Evolutionary conservation across 805 yeast genomes (phyloP).

Genomic region (Debaryomyces castellii): DNA sequence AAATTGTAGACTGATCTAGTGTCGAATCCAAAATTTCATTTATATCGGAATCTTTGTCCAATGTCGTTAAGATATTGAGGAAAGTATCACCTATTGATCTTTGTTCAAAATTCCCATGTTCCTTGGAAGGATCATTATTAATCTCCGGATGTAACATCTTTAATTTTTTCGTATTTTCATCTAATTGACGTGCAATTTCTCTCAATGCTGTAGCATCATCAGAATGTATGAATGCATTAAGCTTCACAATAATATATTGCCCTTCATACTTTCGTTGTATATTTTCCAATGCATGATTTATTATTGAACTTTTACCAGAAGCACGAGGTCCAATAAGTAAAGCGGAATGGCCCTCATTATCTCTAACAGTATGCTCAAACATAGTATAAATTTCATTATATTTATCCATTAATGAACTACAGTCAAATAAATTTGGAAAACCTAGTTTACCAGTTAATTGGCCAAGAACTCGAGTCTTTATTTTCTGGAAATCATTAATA

Average conservation of each 20-base stretch:
- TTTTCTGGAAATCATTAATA: constrained; percentile 11
- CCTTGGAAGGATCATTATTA: constrained; percentile 9
- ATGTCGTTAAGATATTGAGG: constrained; percentile 51
- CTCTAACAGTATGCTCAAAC: constrained; percentile 62
- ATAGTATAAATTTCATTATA: constrained; percentile 54
- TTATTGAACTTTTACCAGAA: constrained; percentile 68
- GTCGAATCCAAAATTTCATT: constrained; percentile 5
- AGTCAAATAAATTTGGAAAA: constrained; percentile 15
- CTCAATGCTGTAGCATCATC: constrained; percentile 80
- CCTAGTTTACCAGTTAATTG: constrained; percentile 19
- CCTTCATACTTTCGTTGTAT: constrained; percentile 41
- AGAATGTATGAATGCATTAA: constrained; percentile 70
- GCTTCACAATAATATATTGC: constrained; percentile 59
- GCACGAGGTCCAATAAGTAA: constrained; percentile 78
- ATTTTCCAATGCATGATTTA: constrained; percentile 54
- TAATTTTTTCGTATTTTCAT: constrained; percentile 27
- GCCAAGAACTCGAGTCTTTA: constrained; percentile 15
- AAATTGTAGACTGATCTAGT: constrained; percentile 27
- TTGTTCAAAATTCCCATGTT: constrained; percentile 40
- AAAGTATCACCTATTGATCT: constrained; percentile 61
- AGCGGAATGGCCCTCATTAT: constrained; percentile 78
- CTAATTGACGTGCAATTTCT: constrained; percentile 84
- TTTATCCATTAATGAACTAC: constrained; percentile 22
- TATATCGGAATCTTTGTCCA: constrained; percentile 39
- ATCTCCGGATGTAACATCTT: background rate